Evolutionary conservation across 805 yeast species (phyloP).

Genomic region (Candida sanyiensis): DNA sequence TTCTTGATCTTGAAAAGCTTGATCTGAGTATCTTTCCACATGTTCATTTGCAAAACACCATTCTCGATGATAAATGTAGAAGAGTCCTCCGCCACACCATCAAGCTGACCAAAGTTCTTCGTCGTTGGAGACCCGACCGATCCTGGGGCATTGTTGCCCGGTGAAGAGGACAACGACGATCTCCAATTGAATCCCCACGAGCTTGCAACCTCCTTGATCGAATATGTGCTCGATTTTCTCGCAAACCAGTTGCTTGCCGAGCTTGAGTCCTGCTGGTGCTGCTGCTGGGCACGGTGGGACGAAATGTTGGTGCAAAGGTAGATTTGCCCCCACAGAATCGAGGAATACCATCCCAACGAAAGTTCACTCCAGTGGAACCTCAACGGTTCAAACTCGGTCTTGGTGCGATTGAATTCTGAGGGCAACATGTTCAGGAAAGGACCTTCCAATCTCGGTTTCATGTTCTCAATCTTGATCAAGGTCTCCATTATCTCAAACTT

Average conservation of each 20-base stretch:
- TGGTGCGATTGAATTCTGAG: constrained; percentile 11
- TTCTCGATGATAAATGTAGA: constrained; percentile 16
- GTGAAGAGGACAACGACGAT: constrained; percentile 5
- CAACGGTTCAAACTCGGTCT: constrained; percentile 39
- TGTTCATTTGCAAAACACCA: constrained; percentile 16
- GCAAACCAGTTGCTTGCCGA: constrained; percentile 19
- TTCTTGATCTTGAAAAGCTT: constrained; percentile 32
- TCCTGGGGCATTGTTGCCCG: constrained; percentile 3
- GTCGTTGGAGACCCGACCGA: neutral
- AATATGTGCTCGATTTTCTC: constrained; percentile 20
- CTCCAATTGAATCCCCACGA: constrained; percentile 33
- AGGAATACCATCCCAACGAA: constrained; percentile 72
- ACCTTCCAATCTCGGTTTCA: constrained; percentile 6
- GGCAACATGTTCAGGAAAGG: constrained; percentile 30
- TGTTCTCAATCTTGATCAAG: constrained; percentile 36
- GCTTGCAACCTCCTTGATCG: constrained; percentile 30
- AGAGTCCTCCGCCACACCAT: constrained; percentile 5
- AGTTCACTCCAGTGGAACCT: constrained; percentile 56
- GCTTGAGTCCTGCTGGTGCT: constrained; percentile 3
- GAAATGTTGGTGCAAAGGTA: constrained; percentile 27
- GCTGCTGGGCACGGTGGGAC: constrained; percentile 7
- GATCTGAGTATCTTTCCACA: constrained; percentile 19
- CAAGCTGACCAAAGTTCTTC: constrained; percentile 10
- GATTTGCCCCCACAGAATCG: constrained; percentile 56
- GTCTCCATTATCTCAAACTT: constrained; percentile 27